Evolutionary conservation across 2,329 filamentous ascomycete genomes (phyloP), one percentile per base, ranked within the genome.

Genomic region (Colletotrichum sp.): DNA sequence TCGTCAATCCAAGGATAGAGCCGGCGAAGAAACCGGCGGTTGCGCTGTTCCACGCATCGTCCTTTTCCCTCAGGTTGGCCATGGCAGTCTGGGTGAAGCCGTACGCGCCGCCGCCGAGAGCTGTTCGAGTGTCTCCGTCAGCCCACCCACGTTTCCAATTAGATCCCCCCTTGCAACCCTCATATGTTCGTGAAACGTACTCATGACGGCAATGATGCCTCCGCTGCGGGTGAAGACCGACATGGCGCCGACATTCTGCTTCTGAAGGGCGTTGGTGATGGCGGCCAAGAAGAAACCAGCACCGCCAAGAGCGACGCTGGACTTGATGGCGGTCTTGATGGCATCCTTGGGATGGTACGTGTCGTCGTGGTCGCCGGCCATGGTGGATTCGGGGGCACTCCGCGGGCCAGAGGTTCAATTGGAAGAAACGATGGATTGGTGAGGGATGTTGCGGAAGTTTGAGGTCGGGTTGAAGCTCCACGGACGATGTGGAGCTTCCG

Each of bases 261-360:
- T 96, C 71, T 93, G 90, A 80, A 98, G 90, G 75, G 96, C 95
- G 88, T 98, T 98, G 88, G 96, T 94, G 79, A 98, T 90, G 71
- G 94, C 93, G 66, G 95, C 94, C 76, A 94, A 84, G 84, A 95
- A 90, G 82, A 94, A 87, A 80, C 96, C 96, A 76, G 91, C 90
- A 75, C 88, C 87, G 81, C 92, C 92, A 76, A 93, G 93, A 80
- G 95, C 85, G 78, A 93, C 81, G 55, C 90, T 91, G 77, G 92
- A 91, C 83, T 91, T 92, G 82, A 93, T 86, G 66, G 93, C 90
- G 78, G 90, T 89, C 78, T 90, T 89, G 80, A 98, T 85, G 79
- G 95, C 93, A 89, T 98, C 94, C 84, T 93, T 91, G 65, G 94
- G 92, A 78, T 94, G 91, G 85, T 94, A 97, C 77, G 83, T 78